Percentiles rank a stretch among this genome's conserved stretches.
phyloP scores from a whole-genome alignment of 306 rosid genomes.

The Casuarina cunninghamiana region DNA sequence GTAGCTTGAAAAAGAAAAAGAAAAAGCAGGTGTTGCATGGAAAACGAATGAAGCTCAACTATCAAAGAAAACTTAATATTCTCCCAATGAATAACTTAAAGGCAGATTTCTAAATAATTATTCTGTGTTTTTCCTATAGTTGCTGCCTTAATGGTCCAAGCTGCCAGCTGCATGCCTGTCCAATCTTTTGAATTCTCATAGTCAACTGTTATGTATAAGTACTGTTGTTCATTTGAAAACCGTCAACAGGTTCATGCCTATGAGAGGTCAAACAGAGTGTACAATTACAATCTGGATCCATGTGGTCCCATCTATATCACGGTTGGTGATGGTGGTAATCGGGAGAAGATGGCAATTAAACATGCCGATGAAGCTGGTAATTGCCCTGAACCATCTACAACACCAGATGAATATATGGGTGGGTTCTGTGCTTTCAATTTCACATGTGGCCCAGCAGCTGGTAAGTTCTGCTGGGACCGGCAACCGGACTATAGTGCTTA shows the following conservation, averaged over 20 bases:
- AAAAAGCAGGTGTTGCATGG: not conserved
- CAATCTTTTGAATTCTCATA: not conserved
- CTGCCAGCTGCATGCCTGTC: not conserved
- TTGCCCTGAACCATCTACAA: conserved; percentile 75
- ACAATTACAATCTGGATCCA: conserved; percentile 84
- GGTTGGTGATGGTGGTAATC: conserved; percentile 87
- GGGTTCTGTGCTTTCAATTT: conserved; percentile 81
- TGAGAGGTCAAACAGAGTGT: conserved; percentile 86
- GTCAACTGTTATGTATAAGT: not conserved
- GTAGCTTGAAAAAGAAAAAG: not conserved
- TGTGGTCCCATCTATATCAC: conserved; percentile 78
- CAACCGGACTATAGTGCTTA: conserved; percentile 91
- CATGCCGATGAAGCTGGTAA: conserved; percentile 89
- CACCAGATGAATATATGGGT: conserved; percentile 52
- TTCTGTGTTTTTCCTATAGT: not conserved
- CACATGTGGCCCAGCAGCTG: conserved; percentile 82
- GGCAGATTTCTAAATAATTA: not conserved
- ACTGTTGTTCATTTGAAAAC: conserved; percentile 4
- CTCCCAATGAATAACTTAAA: not conserved
- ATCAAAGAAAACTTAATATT: not conserved
- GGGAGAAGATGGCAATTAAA: conserved; percentile 72
- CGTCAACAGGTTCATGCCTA: conserved; percentile 82
- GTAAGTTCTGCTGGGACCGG: conserved; percentile 86
- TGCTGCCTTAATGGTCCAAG: not conserved
- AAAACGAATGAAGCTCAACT: not conserved